phyloP scores from a whole-genome alignment of 1,284 basidiomycete species.

The Ceratobasidium sp. region DNA sequence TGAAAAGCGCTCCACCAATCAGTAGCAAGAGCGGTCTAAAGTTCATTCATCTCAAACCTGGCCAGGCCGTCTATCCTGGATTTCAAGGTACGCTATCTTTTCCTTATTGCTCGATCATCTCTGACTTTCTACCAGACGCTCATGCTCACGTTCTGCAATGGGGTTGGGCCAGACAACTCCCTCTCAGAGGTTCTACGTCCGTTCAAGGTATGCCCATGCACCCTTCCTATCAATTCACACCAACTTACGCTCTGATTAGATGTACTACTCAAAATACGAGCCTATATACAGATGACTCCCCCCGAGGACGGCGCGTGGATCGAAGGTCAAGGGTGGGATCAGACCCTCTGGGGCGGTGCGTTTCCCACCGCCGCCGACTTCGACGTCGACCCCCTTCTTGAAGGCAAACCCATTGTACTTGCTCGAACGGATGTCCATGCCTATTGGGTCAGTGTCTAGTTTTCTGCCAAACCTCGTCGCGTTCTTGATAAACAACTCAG shows the following conservation, averaged over 20 bases:
- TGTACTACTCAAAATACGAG: neutral
- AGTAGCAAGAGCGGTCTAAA: slow-evolving; percentile 53
- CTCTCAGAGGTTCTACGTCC: slow-evolving; percentile 69
- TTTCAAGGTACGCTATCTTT: slow-evolving; percentile 63
- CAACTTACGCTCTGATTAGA: neutral
- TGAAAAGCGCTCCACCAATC: slow-evolving; percentile 46
- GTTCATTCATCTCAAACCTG: slow-evolving; percentile 59
- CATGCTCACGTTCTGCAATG: slow-evolving; percentile 81
- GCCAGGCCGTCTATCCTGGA: slow-evolving; percentile 72
- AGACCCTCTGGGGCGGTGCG: slow-evolving; percentile 69
- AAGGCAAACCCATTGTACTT: slow-evolving; percentile 73
- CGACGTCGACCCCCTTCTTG: slow-evolving; percentile 70
- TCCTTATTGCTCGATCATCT: neutral
- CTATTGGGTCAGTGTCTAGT: slow-evolving; percentile 72
- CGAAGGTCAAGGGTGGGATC: slow-evolving; percentile 92
- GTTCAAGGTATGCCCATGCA: slow-evolving; percentile 60
- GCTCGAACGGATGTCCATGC: slow-evolving; percentile 85
- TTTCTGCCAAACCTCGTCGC: slow-evolving; percentile 46
- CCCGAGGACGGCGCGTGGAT: slow-evolving; percentile 66
- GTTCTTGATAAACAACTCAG: neutral
- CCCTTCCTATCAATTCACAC: neutral
- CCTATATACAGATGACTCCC: slow-evolving; percentile 1
- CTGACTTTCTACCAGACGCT: slow-evolving; percentile 71
- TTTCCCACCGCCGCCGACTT: slow-evolving; percentile 85
- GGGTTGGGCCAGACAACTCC: slow-evolving; percentile 73